Evolutionary conservation across 306 rosid genomes (phyloP), one percentile per base, ranked within the genome.

Genomic region (Ziziphus jujuba): DNA sequence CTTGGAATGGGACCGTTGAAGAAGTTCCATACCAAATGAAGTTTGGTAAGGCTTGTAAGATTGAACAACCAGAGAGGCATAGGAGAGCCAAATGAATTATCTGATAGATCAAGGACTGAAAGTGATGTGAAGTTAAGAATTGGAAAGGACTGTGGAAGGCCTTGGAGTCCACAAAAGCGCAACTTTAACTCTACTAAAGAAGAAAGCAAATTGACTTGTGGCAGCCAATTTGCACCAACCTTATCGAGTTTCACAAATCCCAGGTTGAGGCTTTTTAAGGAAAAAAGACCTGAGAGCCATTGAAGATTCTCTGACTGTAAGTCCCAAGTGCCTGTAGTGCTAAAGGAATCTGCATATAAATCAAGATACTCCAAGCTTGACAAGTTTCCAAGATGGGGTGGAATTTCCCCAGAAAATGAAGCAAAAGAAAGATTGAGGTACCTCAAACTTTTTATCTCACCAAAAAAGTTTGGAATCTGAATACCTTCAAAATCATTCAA

Each of bases 251-350:
- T 1, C 43, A 74, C 62, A 25, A 2, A n/a, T 50, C 49, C 12
- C 33, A 73, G 11, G 19, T 66, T 59, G 20, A 74, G 73, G 67
- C 52, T 28, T 7, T 23, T 74, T 8, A 74, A 28, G 21, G 79
- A 67, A 74, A 63, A 67, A 33, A 74, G 79, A 53, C 23, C 64
- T 15, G 73, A 74, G 9, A 72, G 33, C 69, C 79, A 67, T 60
- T 67, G 12, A 20, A 67, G 47, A 49, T 56, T 61, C 40, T 53
- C 36, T 20, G 69, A 69, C 19, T 52, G 35, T 45, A 66, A 24
- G 24, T 53, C 71, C 28, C 61, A 58, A 36, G 5, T 34, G 20
- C 35, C 31, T 24, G 36, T 15, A 22, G 23, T 45, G 33, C 55
- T 51, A 16, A 35, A 68, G 9, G 52, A 36, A 14, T 16, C 40